Conservation (phyloP, 2,329 filamentous ascomycete species). For the Chrysoporthe austroafricana region DNA sequence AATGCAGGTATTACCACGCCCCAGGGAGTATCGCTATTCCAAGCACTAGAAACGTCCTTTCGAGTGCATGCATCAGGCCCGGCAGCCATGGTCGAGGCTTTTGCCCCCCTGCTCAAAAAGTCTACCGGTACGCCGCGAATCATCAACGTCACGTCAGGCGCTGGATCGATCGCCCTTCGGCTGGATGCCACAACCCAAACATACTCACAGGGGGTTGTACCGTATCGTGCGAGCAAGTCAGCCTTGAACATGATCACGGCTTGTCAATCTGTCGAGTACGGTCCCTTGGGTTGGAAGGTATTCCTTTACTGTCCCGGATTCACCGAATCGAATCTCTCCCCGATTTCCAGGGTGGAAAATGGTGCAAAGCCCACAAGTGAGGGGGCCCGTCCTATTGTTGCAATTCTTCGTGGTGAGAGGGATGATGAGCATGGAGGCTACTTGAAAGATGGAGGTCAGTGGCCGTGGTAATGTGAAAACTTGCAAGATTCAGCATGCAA, state of each 20-base stretch:
- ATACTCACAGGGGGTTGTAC: not conserved
- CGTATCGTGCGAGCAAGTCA: slow-evolving; percentile 13
- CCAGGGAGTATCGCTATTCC: not conserved
- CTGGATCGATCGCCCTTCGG: slow-evolving; percentile 5
- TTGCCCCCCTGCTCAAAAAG: slow-evolving; percentile 11
- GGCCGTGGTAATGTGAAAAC: not conserved
- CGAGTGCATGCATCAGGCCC: slow-evolving; percentile 9
- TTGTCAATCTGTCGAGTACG: slow-evolving; percentile 15
- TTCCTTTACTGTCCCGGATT: slow-evolving; percentile 14
- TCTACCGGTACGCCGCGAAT: slow-evolving; percentile 4
- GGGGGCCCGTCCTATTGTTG: slow-evolving; percentile 8
- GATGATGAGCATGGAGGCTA: slow-evolving; percentile 13
- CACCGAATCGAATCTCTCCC: slow-evolving; percentile 6
- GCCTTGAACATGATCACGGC: slow-evolving; percentile 15
- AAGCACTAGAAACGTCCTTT: not conserved
- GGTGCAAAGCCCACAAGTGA: slow-evolving; percentile 10
- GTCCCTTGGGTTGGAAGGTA: slow-evolving; percentile 11
- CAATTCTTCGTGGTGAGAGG: slow-evolving; percentile 8
- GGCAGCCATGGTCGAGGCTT: slow-evolving; percentile 12
- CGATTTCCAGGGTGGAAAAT: not conserved
- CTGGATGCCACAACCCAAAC: not conserved
- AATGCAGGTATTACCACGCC: slow-evolving; percentile 6
- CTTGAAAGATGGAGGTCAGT: not conserved
- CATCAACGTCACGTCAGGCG: slow-evolving; percentile 15
- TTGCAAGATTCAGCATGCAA: not conserved